A percentile compares a stretch with the other conserved stretches of the same genome.
These are phyloP conservation scores for Allomyces macrogynus DNA, from an alignment of 192 early-diverging fungal genomes.

Conservation along the genomic window DNA sequence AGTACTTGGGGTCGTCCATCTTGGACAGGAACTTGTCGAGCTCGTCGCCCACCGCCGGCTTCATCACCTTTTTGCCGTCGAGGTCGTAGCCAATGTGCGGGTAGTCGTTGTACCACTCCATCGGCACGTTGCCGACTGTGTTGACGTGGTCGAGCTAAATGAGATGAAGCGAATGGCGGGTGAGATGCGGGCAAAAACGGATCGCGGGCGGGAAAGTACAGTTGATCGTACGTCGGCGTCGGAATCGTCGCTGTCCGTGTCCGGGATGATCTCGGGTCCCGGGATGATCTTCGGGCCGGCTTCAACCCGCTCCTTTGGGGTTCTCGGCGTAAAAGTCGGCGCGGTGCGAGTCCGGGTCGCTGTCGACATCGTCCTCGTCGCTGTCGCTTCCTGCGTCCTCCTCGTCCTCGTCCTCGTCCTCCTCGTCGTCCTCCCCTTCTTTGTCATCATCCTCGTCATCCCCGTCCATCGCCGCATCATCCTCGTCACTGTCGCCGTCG, in stretches of 20 bases:
- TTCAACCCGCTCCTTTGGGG: constrained; percentile 25
- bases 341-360: constrained; percentile 13
- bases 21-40: constrained; percentile 79
- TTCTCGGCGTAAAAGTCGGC: constrained; percentile 20
- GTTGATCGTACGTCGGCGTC: constrained; percentile 52
- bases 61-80: constrained; percentile 77
- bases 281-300: constrained; percentile 77
- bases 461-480: too few species aligned
- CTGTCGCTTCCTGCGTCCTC: constrained; percentile 13
- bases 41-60: constrained; percentile 73
- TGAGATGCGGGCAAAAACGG: not conserved
- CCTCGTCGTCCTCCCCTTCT: constrained; percentile 22
- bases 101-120: constrained; percentile 94
- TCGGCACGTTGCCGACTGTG: constrained; percentile 86
- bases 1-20: constrained; percentile 82
- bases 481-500: too few species aligned
- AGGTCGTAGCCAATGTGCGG: constrained; percentile 93
- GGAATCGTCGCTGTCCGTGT: constrained; percentile 80
- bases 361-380: constrained; percentile 3
- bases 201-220: not conserved
- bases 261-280: constrained; percentile 80
- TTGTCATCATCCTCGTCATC: constrained; percentile 13
- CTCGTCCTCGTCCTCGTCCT: constrained; percentile 25
- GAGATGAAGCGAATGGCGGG: not conserved
- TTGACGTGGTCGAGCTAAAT: constrained; percentile 39